Evolutionary conservation across 2,329 filamentous ascomycete genomes (phyloP), one percentile per base, ranked within the genome.

Genomic region (Drechslerella stenobrocha): DNA sequence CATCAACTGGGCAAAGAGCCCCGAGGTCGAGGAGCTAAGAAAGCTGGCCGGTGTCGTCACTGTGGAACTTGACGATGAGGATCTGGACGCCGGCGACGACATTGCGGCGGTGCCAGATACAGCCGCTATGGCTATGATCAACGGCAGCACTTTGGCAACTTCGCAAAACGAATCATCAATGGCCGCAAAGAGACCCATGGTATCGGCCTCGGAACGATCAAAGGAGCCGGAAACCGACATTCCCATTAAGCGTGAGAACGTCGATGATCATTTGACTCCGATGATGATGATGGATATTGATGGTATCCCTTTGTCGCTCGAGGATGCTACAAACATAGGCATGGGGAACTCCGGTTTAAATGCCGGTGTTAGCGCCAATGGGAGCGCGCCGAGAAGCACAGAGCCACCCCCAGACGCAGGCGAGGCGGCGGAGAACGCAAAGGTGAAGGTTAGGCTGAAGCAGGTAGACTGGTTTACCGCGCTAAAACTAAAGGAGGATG

Each of bases 191-290:
- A 52, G 18, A 45, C 40, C 52, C 15, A 32, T 26, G 13, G 37
- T 20, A 18, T 20, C 37, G n/a, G 44, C 20, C 8, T 5, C 44
- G 11, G 50, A 56, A 11, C 55, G 34, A 30, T 9, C 35, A 42
- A 37, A 40, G 26, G 60, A 60, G 7, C 13, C 30, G 23, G 63
- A 67, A 23, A 67, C 63, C 22, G 63, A 67, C 50, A 67, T 67
- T 52, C 63, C 63, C 35, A 67, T 67, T 67, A 67, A 67, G 63
- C 63, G 63, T 56, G 63, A 67, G 55, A 56, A 50, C 60, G 48
- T 60, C 15, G 63, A 67, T 20, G 63, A 67, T 44, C 63, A 67
- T 26, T 51, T 55, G 48, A 51, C 50, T 9, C 48, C 53, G 13
- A 34, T 59, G 50, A 35, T 51, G 55, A 48, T 67, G 55, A 52